phyloP scores from a whole-genome alignment of 192 early-diverging fungal genomes.

The Coemansia sp. region DNA sequence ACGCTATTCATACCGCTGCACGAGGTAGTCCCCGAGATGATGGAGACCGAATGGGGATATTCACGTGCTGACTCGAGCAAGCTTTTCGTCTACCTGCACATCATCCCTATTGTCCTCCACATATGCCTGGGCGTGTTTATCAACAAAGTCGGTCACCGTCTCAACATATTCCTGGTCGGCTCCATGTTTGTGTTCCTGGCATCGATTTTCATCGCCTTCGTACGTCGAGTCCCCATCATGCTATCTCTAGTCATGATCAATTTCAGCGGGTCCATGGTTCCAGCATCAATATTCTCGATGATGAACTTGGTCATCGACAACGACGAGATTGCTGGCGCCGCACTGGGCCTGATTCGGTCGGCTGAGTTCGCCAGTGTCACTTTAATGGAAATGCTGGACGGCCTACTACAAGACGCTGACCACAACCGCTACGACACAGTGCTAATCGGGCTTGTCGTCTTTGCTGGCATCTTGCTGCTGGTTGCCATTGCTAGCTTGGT shows the following conservation, averaged over 20 bases:
- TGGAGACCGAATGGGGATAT: slow-evolving; percentile 57
- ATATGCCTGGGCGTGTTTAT: slow-evolving; percentile 61
- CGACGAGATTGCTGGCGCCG: slow-evolving; percentile 52
- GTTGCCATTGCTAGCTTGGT: slow-evolving; percentile 32
- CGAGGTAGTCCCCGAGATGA: slow-evolving; percentile 56
- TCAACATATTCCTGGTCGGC: slow-evolving; percentile 50
- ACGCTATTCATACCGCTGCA: slow-evolving; percentile 57
- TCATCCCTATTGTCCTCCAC: slow-evolving; percentile 62
- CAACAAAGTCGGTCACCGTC: slow-evolving; percentile 59
- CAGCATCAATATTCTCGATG: slow-evolving; percentile 51
- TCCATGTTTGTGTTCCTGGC: slow-evolving; percentile 46
- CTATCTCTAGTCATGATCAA: slow-evolving; percentile 49
- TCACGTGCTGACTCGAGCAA: slow-evolving; percentile 48
- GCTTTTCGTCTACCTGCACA: slow-evolving; percentile 57
- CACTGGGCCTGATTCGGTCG: slow-evolving; percentile 56
- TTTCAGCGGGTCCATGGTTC: slow-evolving; percentile 46
- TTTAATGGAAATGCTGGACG: slow-evolving; percentile 60
- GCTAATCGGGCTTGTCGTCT: slow-evolving; percentile 48
- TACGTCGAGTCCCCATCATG: slow-evolving; percentile 40
- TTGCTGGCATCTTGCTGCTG: slow-evolving; percentile 42
- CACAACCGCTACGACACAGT: slow-evolving; percentile 58
- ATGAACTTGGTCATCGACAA: slow-evolving; percentile 58
- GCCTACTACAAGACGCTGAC: slow-evolving; percentile 55
- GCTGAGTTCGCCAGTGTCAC: slow-evolving; percentile 58
- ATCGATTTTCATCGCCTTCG: slow-evolving; percentile 42